Base-by-base conservation (phyloP, 2,329 filamentous ascomycete species). In the Xylaria sp. region DNA sequence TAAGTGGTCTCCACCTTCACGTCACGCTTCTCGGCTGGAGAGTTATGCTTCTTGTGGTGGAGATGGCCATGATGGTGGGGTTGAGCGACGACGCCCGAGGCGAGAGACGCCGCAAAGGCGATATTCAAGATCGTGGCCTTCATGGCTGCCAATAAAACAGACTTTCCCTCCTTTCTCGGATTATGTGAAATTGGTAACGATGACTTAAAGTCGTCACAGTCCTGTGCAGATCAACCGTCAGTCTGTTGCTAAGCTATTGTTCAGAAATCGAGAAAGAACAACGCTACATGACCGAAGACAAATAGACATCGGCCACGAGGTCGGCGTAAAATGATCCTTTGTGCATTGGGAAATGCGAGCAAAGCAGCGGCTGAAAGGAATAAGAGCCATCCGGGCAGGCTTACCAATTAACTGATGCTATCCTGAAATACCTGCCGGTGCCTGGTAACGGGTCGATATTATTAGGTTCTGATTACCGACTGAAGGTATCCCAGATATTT, bases 51-150 rank as follows among this genome's bases (percentile, higher is more conserved):
- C 59, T 77, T 79, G 69, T 86, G 85, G 64, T 84, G 85, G 55
- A 79, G 78, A 69, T 87, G 85, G 56, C 76, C 72, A 69, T 88
- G 85, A 41, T 75, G 73, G 63, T 83, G 81, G 55, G 78, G 81
- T 65, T 86, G 80, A 24, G 87, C 87, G 46, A 61, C 50, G 9
- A 55, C 62, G 38, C 55, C 56, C 17, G 78, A 76, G 56, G 78
- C 79, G 49, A 84, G 63, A 39, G 79, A 76, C 53, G 80, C 82
- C 73, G 79, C 78, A 54, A 83, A 67, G 67, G 80, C 77, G 61
- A 79, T 70, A 52, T 76, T 74, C 62, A 79, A 61, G 57, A 81
- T 64, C 52, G 62, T 59, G 39, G 73, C 72, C 76, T 79, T 82
- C 80, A 83, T 83, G 43, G 62, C 75, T 47, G 7, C 53, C 9